phyloP scores from a whole-genome alignment of 345 rosid species.

The Lepidium africanum region DNA sequence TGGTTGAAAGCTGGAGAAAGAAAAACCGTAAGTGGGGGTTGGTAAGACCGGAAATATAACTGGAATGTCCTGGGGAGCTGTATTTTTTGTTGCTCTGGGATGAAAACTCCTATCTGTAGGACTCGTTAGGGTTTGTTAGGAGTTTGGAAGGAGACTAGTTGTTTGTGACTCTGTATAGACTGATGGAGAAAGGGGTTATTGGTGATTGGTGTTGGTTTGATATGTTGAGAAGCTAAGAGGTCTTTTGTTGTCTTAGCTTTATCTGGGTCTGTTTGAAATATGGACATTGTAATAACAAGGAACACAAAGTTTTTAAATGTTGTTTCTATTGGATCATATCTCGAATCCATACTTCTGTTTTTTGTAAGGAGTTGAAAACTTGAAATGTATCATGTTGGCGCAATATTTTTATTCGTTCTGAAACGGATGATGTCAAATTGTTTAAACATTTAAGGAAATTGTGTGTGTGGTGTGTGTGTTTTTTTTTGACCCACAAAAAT shows the following conservation, averaged over 20 bases:
- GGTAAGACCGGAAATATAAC: constrained; percentile 3
- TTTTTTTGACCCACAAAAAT: neutral
- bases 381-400: neutral
- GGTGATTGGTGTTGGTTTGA: constrained; percentile 4
- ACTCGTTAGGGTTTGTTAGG: constrained; percentile 14
- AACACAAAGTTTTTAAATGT: constrained; percentile 4
- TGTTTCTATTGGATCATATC: constrained; percentile 11
- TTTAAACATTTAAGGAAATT: no score
- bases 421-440: no score
- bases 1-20: constrained; percentile 33
- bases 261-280: neutral
- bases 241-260: constrained; percentile 20
- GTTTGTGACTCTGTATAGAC: constrained; percentile 25
- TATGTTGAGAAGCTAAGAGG: neutral
- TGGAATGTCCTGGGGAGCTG: constrained; percentile 39
- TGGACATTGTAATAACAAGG: constrained; percentile 14
- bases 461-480: no score
- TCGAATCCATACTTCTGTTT: constrained; percentile 5
- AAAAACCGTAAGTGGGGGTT: constrained; percentile 37
- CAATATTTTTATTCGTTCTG: no score
- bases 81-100: constrained; percentile 55
- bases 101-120: constrained; percentile 28
- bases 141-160: constrained; percentile 22
- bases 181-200: constrained; percentile 1
- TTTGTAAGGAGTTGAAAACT: constrained; percentile 6